phyloP scores from a whole-genome alignment of 1,284 basidiomycete genomes.

The Hypsizygus ulmarius region DNA sequence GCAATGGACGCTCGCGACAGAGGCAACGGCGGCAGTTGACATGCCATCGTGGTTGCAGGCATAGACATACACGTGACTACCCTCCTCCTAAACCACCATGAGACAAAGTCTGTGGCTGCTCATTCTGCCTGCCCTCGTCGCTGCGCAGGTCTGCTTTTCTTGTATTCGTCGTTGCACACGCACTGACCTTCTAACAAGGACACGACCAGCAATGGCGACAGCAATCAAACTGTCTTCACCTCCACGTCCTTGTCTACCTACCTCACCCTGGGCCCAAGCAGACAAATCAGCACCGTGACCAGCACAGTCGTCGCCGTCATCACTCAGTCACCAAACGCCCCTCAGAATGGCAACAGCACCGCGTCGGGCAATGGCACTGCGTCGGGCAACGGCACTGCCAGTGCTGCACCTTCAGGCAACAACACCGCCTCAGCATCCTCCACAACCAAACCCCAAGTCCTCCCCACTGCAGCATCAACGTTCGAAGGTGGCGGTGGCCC shows the following conservation, averaged over 20 bases:
- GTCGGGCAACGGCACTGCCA: slow-evolving; percentile 1
- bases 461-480: slow-evolving; percentile 56
- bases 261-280: slow-evolving; percentile 33
- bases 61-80: slow-evolving; percentile 12
- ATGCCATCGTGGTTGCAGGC: slow-evolving; percentile 1
- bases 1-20: slow-evolving; percentile 39
- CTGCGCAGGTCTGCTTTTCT: slow-evolving; percentile 12
- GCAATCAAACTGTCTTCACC: slow-evolving; percentile 32
- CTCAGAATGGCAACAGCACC: slow-evolving; percentile 18
- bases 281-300: slow-evolving; percentile 37
- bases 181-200: slow-evolving; percentile 1
- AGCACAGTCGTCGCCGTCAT: slow-evolving; percentile 43
- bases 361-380: slow-evolving; percentile 24
- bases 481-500: slow-evolving; percentile 51
- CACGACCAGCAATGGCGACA: slow-evolving; percentile 9
- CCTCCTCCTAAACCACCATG: slow-evolving; percentile 6
- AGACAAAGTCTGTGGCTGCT: slow-evolving; percentile 12
- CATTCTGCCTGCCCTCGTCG: slow-evolving; percentile 5
- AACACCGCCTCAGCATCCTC: slow-evolving; percentile 24
- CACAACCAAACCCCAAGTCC: slow-evolving; percentile 27
- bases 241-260: slow-evolving; percentile 36
- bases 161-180: background rate
- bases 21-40: slow-evolving; percentile 14
- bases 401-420: slow-evolving; percentile 15
- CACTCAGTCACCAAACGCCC: slow-evolving; percentile 26